These are phyloP conservation scores for Extremus antarcticus DNA, from an alignment of 495 filamentous ascomycete species.

Conservation along the genomic window DNA sequence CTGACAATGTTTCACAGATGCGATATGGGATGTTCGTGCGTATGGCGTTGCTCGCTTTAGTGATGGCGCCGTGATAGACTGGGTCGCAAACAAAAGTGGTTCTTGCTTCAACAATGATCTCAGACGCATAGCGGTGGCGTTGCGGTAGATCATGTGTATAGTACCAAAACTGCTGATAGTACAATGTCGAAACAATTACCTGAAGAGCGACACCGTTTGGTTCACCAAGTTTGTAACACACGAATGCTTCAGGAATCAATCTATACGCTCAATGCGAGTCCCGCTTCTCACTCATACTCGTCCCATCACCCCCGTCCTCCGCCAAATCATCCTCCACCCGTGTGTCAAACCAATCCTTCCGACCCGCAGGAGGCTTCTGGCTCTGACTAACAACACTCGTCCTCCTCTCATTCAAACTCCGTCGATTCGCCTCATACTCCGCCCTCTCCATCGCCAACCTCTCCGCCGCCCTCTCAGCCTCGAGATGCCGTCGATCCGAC, in stretches of 20 bases:
- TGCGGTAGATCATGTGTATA: neutral
- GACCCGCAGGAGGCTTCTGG: neutral
- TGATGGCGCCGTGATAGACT: constrained; percentile 43
- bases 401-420: constrained; percentile 8
- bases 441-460: constrained; percentile 13
- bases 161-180: too few relatives aligned
- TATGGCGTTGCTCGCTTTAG: constrained; percentile 89
- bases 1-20: constrained; percentile 59
- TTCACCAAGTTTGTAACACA: too few relatives aligned
- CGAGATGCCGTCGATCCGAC: constrained; percentile 12
- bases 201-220: too few relatives aligned
- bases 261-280: too few relatives aligned
- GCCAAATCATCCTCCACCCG: neutral
- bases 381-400: neutral
- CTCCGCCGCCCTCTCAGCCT: constrained; percentile 8
- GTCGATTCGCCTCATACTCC: constrained; percentile 6
- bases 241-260: too few relatives aligned
- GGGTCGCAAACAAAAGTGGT: neutral
- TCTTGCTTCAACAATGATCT: too few relatives aligned
- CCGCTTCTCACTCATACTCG: neutral
- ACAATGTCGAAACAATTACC: too few relatives aligned
- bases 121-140: neutral
- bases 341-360: neutral
- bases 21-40: constrained; percentile 93
- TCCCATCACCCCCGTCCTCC: neutral